Evolutionary conservation across 1,139 yeast genomes (phyloP), one percentile per base, ranked within the genome.

Genomic region (Geotrichum carabidarum): DNA sequence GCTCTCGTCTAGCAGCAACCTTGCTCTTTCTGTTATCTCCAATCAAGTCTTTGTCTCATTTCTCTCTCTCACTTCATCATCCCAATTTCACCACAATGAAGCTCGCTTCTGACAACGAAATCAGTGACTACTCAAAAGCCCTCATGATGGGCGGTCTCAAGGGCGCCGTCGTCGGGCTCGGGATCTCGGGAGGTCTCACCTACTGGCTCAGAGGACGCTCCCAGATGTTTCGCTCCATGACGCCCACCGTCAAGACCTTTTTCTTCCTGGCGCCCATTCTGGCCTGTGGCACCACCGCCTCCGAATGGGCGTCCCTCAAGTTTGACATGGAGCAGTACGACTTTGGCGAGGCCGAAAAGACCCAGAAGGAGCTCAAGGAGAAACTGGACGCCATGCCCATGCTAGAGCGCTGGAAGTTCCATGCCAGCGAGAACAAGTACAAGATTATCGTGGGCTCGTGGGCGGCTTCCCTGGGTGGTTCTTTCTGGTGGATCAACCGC

Each of bases 401-500:
- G 8, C 22, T 30, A 11, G 56, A 54, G 27, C 44, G 51, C 12
- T 18, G 49, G 27, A 22, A 47, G 34, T n/a, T 58, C 38, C 55
- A 56, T 35, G 54, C 61, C 40, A 53, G 57, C 12, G 79, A 77
- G 51, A 75, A 87, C 75, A 87, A 86, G 71, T 90, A 88, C 73
- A 83, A 83, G 67, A 76, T 86, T 63, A 83, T 91, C 60, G 79
- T 86, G 37, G 82, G 82, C 51, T 78, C 90, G 1, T 90, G 97
- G 97, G 95, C 89, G 17, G 89, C 82, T 31, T 83, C 95, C 7
- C 72, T 90, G 75, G 89, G 79, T 62, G 96, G 95, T 0, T 84
- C 95, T 2, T 88, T 94, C 89, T 80, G 75, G 56, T 65, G 76
- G 50, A 89, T 88, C 51, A 84, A 87, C 74, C 80, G 78, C 63